Percentiles rank a stretch among this genome's conserved stretches.
phyloP scores from a whole-genome alignment of 1,284 basidiomycete species.

The Boletus sp. region DNA sequence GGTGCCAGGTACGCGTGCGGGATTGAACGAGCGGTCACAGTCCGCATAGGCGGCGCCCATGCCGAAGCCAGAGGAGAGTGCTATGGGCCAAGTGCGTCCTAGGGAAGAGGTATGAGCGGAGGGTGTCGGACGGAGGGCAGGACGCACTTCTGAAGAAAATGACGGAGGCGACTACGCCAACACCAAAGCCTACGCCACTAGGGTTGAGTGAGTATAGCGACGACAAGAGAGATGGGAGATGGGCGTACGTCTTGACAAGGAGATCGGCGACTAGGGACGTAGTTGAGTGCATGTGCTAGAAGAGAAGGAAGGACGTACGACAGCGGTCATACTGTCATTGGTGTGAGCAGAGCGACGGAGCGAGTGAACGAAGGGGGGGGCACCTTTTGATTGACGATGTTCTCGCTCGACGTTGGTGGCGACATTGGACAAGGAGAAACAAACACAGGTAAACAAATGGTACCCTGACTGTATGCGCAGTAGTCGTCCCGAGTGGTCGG shows the following conservation, averaged over 20 bases:
- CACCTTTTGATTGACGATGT: constrained; percentile 83
- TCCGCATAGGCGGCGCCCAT: constrained; percentile 88
- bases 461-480: constrained; percentile 2
- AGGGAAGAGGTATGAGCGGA: constrained; percentile 12
- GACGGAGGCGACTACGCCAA: constrained; percentile 91
- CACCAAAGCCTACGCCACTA: constrained; percentile 92
- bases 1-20: constrained; percentile 87
- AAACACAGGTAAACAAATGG: constrained; percentile 27
- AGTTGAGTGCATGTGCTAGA: constrained; percentile 11
- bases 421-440: constrained; percentile 38
- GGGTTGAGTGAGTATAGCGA: constrained; percentile 27
- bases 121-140: constrained; percentile 3
- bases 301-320: constrained; percentile 51
- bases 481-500: too few species aligned
- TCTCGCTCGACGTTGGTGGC: constrained; percentile 69
- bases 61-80: constrained; percentile 89
- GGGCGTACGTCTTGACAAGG: constrained; percentile 69
- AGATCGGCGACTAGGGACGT: constrained; percentile 63
- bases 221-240: background rate
- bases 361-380: constrained; percentile 16
- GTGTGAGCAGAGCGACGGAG: constrained; percentile 9
- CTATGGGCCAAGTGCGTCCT: constrained; percentile 97
- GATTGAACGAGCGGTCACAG: constrained; percentile 96
- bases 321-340: constrained; percentile 81
- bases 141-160: constrained; percentile 91